Percentiles rank a stretch among this genome's conserved stretches.
These are phyloP conservation scores for Termitomyces sp. DNA, from an alignment of 768 basidiomycete species.

Conservation along the genomic window DNA sequence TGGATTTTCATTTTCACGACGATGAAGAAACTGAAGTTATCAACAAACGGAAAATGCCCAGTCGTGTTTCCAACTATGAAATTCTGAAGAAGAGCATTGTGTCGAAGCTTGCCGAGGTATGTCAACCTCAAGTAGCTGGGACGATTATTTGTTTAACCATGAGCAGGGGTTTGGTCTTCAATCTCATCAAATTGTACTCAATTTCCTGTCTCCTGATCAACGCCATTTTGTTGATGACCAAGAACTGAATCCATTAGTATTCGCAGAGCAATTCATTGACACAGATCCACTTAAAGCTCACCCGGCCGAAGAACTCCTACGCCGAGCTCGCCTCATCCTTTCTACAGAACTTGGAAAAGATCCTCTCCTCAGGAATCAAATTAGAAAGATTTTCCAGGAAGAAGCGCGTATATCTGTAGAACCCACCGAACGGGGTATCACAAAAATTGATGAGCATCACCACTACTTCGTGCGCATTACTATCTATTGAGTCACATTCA, in stretches of 20 bases:
- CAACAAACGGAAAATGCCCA: conserved; percentile 76
- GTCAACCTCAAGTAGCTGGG: conserved; percentile 14
- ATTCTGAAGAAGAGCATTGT: conserved; percentile 75
- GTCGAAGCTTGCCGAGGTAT: conserved; percentile 73
- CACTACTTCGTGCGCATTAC: conserved; percentile 53
- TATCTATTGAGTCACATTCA: not conserved
- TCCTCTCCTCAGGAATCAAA: conserved; percentile 74
- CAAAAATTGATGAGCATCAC: conserved; percentile 72
- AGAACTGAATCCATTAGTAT: conserved; percentile 69
- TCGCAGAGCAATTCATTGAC: conserved; percentile 83
- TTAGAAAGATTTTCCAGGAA: conserved; percentile 69
- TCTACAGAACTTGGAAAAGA: conserved; percentile 91
- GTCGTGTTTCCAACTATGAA: conserved; percentile 80
- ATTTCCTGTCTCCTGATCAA: conserved; percentile 53
- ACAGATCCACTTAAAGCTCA: conserved; percentile 54
- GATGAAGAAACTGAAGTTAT: conserved; percentile 48
- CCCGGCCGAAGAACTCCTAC: conserved; percentile 62
- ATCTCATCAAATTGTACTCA: conserved; percentile 79
- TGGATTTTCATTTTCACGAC: conserved; percentile 66
- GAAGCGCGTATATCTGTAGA: conserved; percentile 73
- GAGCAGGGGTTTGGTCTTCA: conserved; percentile 78
- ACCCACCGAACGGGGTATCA: conserved; percentile 83
- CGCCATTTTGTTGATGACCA: conserved; percentile 78
- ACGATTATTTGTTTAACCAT: not conserved
- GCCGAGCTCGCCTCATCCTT: conserved; percentile 75